Evolutionary conservation across 2,329 filamentous ascomycete species (phyloP), one percentile per base, ranked within the genome.

Genomic region (Clarireedia hainanense): DNA sequence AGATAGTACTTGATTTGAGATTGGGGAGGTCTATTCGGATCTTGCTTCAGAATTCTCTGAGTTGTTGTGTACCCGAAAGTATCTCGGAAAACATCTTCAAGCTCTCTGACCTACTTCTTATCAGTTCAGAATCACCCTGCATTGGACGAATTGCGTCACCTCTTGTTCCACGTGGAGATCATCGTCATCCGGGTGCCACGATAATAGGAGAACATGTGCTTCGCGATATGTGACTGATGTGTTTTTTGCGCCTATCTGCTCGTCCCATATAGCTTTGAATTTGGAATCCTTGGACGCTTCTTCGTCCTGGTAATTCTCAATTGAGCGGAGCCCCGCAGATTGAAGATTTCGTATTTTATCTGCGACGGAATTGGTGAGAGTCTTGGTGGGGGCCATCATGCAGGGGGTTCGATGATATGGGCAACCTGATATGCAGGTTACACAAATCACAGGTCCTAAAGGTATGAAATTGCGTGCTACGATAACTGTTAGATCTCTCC

Each of bases 161-260:
- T 53, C 51, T 39, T 47, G 20, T 3, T 47, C 17, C 6, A 53
- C 51, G 20, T 53, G 42, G 6, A 53, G 30, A 6, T 53, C 51
- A 27, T 53, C 51, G 14, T 47, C 42, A 4, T 53, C 43, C 12
- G 12, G 51, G 14, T 53, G 42, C 51, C 51, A 53, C 6, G 42
- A 53, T 9, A 53, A 20, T 14, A 47, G 27, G 39, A 53, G 51
- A 24, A 53, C 42, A 15, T 47, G 42, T 6, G 24, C 51, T 40
- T 53, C 4, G 5, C 30, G 3, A 24, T 53, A 53, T 6, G 20
- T 26, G 1, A 53, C 14, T 2, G 51, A 9, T 0, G 30, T 10
- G 9, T 47, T 47, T 14, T 37, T 53, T 26, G 42, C 30, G 9
- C 40, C 10, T 3, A 53, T 53, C 10, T 47, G 30, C 9, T 39